Base-by-base conservation (phyloP, 768 basidiomycete species). In the Tricholoma hemisulphureum region DNA sequence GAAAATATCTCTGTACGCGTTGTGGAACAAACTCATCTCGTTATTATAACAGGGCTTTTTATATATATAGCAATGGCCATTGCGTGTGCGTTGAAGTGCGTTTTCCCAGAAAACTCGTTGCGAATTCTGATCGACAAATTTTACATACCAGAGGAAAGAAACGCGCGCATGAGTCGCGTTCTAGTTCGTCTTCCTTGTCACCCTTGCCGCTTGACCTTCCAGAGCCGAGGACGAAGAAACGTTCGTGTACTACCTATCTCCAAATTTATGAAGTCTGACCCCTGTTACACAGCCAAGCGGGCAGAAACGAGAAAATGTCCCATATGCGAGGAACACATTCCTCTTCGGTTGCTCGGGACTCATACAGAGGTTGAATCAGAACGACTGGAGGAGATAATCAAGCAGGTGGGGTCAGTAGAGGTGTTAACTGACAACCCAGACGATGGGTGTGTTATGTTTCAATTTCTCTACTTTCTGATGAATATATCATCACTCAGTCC, bases 221-320 rank as follows among this genome's bases (percentile, higher is more conserved):
- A n/a, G n/a, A n/a, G 16, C 71, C 73, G 32, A 76, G 70, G 21
- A 65, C 72, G 16, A 85, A 83, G 75, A 81, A 82, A 76, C 70
- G 83, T 82, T 65, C 62, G 80, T 71, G 24, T 50, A 32, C 57
- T 61, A 43, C 54, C 28, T 45, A 16, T 32, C 20, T 46, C 9
- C n/a, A 34, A 26, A 16, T 18, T 28, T 43, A 39, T 21, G 31
- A 34, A 51, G 23, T 20, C 58, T 65, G 35, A 68, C 16, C 21
- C 51, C 14, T 51, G 37, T 31, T 6, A 14, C 53, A 51, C 57
- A 90, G 88, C 79, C 3, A 89, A 84, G 68, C 83, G 86, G 43
- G 89, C 87, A 16, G 89, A 91, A 67, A 93, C 88, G 2, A 78
- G 84, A 57, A 75, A 76, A 58, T 93, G 91, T 65, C 91, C 91